Evolutionary conservation across 495 filamentous ascomycete species (phyloP), one percentile per base, ranked within the genome.

Genomic region (Aspergillus taichungensis): DNA sequence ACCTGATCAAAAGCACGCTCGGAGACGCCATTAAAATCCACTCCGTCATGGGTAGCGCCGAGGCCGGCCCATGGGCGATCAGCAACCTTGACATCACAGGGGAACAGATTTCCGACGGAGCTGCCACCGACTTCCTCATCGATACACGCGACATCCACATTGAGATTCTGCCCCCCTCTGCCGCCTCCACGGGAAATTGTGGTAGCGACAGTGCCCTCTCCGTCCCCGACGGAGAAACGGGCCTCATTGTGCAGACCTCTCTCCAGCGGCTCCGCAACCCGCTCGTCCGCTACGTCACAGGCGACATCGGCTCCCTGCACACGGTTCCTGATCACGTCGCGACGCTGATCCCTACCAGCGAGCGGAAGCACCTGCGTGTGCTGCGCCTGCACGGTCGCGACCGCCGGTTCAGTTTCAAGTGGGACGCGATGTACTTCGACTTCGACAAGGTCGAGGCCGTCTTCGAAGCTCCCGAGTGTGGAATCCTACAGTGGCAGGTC

Each of bases 401-500:
- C 37, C 55, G 47, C 6, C 40, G 50, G n/a, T 50, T 47, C 33
- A 64, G 57, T 12, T 65, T 65, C 27, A 43, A 55, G 6, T 46
- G 63, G 39, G 49, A 53, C 18, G 57, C 52, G 6, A 53, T 55
- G 24, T 62, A 65, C 13, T 36, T 60, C 12, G 59, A 65, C 12
- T 46, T 59, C 13, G 39, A 47, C 8, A 30, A 37, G 2, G 1
- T 63, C 4, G 47, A 38, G 14, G 13, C 7, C 0, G 29, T 37
- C 3, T 37, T 66, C 39, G 31, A 31, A 5, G 36, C 43, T 8
- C 37, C 46, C 9, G 45, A 37, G 33, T 61, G 43, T 30, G 43
- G 50, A 0, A 29, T 66, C 5, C 34, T 66, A 7, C 51, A 66
- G 31, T 66, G 62, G 56, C 62, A 66, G 41, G 47, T 64, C 14